These are phyloP conservation scores for Mucor indicus DNA, from an alignment of 371 early-diverging fungal genomes.

Conservation along the genomic window DNA sequence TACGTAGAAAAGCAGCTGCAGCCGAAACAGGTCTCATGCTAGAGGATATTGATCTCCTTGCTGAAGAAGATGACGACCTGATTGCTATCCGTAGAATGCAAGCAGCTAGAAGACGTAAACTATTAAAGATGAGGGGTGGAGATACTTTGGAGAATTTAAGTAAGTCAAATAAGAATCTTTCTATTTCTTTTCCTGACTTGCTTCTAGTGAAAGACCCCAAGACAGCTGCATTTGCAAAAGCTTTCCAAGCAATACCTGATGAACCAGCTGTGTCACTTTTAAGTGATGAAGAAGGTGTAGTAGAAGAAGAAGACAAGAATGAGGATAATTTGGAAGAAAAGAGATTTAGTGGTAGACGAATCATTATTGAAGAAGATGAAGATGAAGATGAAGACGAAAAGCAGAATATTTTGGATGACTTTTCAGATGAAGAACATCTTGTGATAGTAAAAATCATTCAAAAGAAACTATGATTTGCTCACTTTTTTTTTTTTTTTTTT, in stretches of 20 bases:
- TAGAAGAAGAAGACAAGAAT: slow-evolving; percentile 17
- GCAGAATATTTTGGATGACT: slow-evolving; percentile 7
- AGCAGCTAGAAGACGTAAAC: slow-evolving; percentile 30
- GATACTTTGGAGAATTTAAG: slow-evolving; percentile 30
- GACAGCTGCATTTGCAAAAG: slow-evolving; percentile 49
- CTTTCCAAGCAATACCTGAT: slow-evolving; percentile 25
- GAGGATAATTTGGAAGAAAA: slow-evolving; percentile 9
- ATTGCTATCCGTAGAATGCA: slow-evolving; percentile 34
- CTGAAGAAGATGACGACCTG: slow-evolving; percentile 38
- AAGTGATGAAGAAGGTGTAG: slow-evolving; percentile 29
- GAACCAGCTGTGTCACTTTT: slow-evolving; percentile 16
- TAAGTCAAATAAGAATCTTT: slow-evolving; percentile 4
- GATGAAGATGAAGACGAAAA: slow-evolving; percentile 11
- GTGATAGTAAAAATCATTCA: slow-evolving; percentile 2
- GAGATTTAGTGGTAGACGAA: not conserved
- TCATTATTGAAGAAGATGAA: slow-evolving; percentile 14
- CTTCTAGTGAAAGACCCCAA: slow-evolving; percentile 36
- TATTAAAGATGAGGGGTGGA: slow-evolving; percentile 22
- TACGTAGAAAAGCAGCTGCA: slow-evolving; percentile 38
- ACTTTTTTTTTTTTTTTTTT: too few species aligned
- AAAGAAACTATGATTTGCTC: too few species aligned
- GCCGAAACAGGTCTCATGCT: slow-evolving; percentile 33
- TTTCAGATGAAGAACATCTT: slow-evolving; percentile 8
- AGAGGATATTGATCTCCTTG: slow-evolving; percentile 41
- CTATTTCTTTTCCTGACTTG: too few species aligned